Conservation (phyloP, 805 yeast species). For the Candida gorgasii region DNA sequence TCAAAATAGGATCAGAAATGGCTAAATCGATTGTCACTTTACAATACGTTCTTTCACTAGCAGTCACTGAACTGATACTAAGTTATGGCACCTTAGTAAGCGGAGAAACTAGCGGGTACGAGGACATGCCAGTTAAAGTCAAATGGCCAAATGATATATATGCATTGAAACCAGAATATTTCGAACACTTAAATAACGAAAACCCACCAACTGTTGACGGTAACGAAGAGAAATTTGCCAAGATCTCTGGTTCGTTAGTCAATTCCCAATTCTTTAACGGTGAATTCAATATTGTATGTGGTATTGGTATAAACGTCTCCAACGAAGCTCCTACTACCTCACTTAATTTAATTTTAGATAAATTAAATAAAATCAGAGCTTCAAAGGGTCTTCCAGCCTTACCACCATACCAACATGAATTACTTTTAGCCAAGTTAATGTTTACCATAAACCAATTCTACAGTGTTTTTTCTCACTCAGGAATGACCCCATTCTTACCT, state of each 20-base stretch:
- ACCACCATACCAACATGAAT: constrained; percentile 49
- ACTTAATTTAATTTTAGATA: constrained; percentile 64
- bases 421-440: constrained; percentile 67
- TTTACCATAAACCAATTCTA: constrained; percentile 64
- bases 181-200: constrained; percentile 22
- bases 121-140: constrained; percentile 72
- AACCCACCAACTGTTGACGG: constrained; percentile 43
- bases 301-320: constrained; percentile 82
- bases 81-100: constrained; percentile 48
- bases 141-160: constrained; percentile 98
- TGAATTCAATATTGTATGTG: constrained; percentile 69
- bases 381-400: constrained; percentile 43
- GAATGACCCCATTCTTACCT: constrained; percentile 67
- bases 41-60: constrained; percentile 83
- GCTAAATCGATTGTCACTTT: constrained; percentile 70
- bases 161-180: constrained; percentile 64
- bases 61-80: constrained; percentile 74
- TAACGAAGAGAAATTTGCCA: constrained; percentile 66
- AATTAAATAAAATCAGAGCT: constrained; percentile 55
- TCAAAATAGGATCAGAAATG: constrained; percentile 50
- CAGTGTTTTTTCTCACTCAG: constrained; percentile 56
- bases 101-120: constrained; percentile 55
- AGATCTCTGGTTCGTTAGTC: constrained; percentile 82
- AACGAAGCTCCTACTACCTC: constrained; percentile 94
- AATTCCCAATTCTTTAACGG: constrained; percentile 69